Percentiles rank a stretch among this genome's conserved stretches.
Conservation (phyloP, 495 filamentous ascomycete genomes). For the Parathielavia hyrcaniae region DNA sequence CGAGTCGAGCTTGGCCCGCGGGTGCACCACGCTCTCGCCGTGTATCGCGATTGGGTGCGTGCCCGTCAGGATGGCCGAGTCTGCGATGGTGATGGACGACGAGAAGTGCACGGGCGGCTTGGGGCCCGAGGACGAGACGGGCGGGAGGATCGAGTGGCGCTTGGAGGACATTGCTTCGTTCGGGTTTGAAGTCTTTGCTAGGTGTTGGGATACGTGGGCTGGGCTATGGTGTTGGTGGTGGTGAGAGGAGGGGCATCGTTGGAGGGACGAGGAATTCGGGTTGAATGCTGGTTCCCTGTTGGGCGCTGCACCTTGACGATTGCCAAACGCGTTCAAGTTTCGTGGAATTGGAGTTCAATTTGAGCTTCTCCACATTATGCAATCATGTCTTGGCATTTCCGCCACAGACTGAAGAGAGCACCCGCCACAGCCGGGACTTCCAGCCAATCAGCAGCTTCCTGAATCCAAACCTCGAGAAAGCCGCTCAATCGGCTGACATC, state of each 20-base stretch:
- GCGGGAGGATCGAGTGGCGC: conserved; percentile 46
- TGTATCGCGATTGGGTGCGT: conserved; percentile 65
- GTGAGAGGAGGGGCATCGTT: background rate
- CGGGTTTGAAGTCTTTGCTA: background rate
- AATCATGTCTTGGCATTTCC: conserved; percentile 6
- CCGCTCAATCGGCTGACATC: conserved; percentile 21
- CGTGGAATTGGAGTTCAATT: background rate
- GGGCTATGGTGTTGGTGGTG: background rate
- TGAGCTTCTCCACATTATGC: conserved; percentile 12
- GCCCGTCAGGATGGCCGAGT: conserved; percentile 67
- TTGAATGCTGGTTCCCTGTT: background rate
- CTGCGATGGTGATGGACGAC: conserved; percentile 63
- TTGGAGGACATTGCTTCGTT: conserved; percentile 33
- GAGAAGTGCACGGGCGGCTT: conserved; percentile 67
- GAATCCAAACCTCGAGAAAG: conserved; percentile 30
- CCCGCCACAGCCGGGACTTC: conserved; percentile 4
- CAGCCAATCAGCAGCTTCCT: conserved; percentile 27
- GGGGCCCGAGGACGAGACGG: conserved; percentile 39
- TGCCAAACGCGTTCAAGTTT: too few relatives aligned
- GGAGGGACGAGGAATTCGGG: background rate
- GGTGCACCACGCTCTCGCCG: conserved; percentile 72
- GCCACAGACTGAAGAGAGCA: background rate
- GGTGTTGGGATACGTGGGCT: background rate
- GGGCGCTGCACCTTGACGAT: background rate
- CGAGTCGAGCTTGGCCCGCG: conserved; percentile 64